Evolutionary conservation across 2,329 filamentous ascomycete species (phyloP).

Genomic region (Epichloe coenophiala): DNA sequence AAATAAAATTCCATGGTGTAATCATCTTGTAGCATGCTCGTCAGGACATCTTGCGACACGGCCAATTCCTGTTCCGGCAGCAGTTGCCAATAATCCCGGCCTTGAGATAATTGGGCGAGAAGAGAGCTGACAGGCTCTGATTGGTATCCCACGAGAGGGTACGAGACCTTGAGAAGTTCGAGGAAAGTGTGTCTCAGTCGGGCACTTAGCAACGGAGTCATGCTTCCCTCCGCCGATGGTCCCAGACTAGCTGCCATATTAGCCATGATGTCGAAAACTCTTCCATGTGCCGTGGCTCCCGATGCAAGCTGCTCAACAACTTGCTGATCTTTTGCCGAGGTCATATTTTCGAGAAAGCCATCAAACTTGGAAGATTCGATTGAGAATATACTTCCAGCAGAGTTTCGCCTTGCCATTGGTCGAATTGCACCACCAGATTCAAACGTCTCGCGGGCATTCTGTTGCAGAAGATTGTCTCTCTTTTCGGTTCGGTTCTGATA

Average conservation of each 20-base stretch:
- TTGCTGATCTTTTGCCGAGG: conserved; percentile 36
- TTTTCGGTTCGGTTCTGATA: conserved; percentile 49
- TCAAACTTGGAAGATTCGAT: conserved; percentile 48
- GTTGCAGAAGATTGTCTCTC: conserved; percentile 42
- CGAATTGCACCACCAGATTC: conserved; percentile 31
- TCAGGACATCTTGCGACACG: conserved; percentile 19
- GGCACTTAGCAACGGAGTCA: conserved; percentile 43
- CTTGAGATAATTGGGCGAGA: conserved; percentile 47
- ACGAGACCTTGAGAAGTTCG: conserved; percentile 55
- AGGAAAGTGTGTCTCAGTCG: conserved; percentile 52
- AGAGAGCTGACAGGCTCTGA: conserved; percentile 55
- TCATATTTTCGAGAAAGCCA: conserved; percentile 37
- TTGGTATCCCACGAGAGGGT: conserved; percentile 57
- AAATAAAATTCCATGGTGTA: conserved; percentile 46
- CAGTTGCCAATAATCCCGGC: conserved; percentile 39
- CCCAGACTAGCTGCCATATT: conserved; percentile 36
- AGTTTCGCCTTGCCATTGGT: conserved; percentile 37
- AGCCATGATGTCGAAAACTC: conserved; percentile 40
- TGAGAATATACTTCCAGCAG: conserved; percentile 47
- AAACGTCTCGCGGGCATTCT: conserved; percentile 44
- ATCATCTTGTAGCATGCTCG: conserved; percentile 22
- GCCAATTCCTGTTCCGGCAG: conserved; percentile 22
- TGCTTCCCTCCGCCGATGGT: conserved; percentile 29
- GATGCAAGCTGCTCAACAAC: conserved; percentile 37
- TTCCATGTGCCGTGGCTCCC: conserved; percentile 33